Evolutionary conservation across 2,329 filamentous ascomycete genomes (phyloP).

Genomic region (Diaporthe citri): DNA sequence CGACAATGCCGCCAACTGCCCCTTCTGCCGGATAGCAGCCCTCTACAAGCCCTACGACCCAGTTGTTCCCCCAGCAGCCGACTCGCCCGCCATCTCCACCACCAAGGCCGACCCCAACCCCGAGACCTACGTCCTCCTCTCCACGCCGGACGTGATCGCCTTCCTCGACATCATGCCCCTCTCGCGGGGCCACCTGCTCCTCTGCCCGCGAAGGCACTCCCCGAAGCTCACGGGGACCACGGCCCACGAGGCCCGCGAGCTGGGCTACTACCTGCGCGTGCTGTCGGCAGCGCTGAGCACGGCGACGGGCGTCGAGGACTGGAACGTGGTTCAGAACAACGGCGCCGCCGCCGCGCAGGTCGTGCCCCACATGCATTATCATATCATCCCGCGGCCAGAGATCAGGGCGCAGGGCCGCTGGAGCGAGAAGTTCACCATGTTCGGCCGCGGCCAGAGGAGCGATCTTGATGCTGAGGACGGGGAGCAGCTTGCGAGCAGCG

Average conservation of each 20-base stretch:
- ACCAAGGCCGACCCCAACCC: constrained; percentile 54
- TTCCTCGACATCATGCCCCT: constrained; percentile 96
- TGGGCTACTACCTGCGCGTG: constrained; percentile 77
- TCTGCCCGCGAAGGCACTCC: constrained; percentile 82
- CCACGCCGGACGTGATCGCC: constrained; percentile 81
- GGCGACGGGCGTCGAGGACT: constrained; percentile 81
- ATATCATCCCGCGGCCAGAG: constrained; percentile 89
- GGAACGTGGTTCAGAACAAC: constrained; percentile 98
- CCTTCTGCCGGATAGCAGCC: constrained; percentile 72
- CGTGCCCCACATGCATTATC: constrained; percentile 93
- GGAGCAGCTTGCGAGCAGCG: constrained; percentile 65
- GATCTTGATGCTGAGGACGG: constrained; percentile 85
- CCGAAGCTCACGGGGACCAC: constrained; percentile 81
- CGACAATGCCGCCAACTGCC: constrained; percentile 56
- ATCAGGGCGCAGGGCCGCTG: constrained; percentile 64
- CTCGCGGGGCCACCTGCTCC: constrained; percentile 83
- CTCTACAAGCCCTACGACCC: constrained; percentile 63
- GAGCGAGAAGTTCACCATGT: constrained; percentile 83
- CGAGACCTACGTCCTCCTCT: constrained; percentile 77
- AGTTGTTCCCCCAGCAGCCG: constrained; percentile 54
- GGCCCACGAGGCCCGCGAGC: constrained; percentile 72
- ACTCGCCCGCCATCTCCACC: constrained; percentile 50
- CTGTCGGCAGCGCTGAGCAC: constrained; percentile 78
- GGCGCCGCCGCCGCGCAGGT: constrained; percentile 91
- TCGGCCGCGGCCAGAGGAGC: constrained; percentile 78